These are phyloP conservation scores for Nitzschia putrida DNA, from an alignment of 108 stramenopile genomes.

Conservation along the genomic window DNA sequence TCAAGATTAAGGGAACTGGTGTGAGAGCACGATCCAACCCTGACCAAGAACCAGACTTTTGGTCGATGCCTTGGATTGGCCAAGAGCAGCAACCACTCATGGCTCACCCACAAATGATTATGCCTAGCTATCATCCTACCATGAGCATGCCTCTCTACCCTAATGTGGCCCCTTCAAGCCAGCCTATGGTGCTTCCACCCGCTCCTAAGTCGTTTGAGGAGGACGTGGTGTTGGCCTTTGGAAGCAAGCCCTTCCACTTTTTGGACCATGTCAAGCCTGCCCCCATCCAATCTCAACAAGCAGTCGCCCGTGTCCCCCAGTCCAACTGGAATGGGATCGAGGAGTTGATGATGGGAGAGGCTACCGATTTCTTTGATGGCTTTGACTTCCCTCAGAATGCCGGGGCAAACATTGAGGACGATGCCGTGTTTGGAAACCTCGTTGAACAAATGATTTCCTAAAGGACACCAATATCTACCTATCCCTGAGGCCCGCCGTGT, in stretches of 20 bases:
- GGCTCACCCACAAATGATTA: not conserved
- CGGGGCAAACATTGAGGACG: slow-evolving; percentile 27
- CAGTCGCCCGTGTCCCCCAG: not conserved
- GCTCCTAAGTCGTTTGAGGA: slow-evolving; percentile 6
- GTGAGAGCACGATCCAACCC: slow-evolving; percentile 74
- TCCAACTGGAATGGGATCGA: slow-evolving; percentile 14
- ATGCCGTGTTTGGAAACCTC: slow-evolving; percentile 26
- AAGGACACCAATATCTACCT: not conserved
- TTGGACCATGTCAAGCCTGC: slow-evolving; percentile 28
- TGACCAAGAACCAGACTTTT: slow-evolving; percentile 82
- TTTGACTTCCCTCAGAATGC: slow-evolving; percentile 26
- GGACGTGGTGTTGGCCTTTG: slow-evolving; percentile 32
- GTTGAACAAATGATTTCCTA: slow-evolving; percentile 32
- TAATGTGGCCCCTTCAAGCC: not conserved
- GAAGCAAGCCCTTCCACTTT: slow-evolving; percentile 35
- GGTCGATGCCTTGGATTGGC: slow-evolving; percentile 61
- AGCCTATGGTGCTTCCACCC: not conserved
- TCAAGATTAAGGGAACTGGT: slow-evolving; percentile 81
- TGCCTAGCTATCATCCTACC: not conserved
- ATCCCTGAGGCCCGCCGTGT: no score
- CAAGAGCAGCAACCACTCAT: not conserved
- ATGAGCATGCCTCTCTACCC: not conserved
- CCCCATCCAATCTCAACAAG: not conserved
- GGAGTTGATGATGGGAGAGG: slow-evolving; percentile 5
- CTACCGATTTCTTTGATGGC: slow-evolving; percentile 27